Evolutionary conservation across 1,139 yeast species (phyloP), one percentile per base, ranked within the genome.

Genomic region (Protomyces pachydermus): DNA sequence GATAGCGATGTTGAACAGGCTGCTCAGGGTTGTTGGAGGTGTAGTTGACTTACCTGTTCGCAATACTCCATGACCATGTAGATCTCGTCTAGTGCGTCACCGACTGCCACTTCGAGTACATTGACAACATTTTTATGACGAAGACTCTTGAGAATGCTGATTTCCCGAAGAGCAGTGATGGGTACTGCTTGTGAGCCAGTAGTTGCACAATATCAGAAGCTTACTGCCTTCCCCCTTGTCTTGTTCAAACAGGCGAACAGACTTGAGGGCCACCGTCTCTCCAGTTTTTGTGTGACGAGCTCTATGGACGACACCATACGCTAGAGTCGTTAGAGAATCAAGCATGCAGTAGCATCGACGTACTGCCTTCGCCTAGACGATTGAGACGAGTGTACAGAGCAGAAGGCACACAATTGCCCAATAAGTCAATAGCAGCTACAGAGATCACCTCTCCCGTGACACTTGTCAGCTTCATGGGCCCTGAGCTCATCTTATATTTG

Each of bases 131-230:
- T 87, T 12, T 80, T 81, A 72, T 88, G 93, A 68, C 86, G 83
- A 72, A 87, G 86, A 14, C 89, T 83, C 73, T 87, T 93, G 54
- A 88, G 76, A 18, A 88, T 75, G 65, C 88, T 84, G 61, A 87
- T 86, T 74, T 88, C 95, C 70, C 96, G 78, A 72, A 87, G 83
- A 0, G 95, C 90, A 0, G 96, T 88, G 28, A 87, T 87, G 2
- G 96, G 95, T 72, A 88, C 88, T 54, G 32, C 32, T 4, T 28
- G 32, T 28, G 32, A 28, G 32, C 32, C 4, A 8, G 32, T 28
- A 5, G 32, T 28, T 28, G 32, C 32, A 6, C 32, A 28, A 1
- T 3, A 5, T 28, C 32, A 28, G 4, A 28, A 28, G 32, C 58
- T 20, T 53, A 37, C 60, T 64, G 0, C 95, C 95, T 72, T 88